These are phyloP conservation scores for Phytopythium ostracodes DNA, from an alignment of 352 stramenopile species.

Conservation along the genomic window DNA sequence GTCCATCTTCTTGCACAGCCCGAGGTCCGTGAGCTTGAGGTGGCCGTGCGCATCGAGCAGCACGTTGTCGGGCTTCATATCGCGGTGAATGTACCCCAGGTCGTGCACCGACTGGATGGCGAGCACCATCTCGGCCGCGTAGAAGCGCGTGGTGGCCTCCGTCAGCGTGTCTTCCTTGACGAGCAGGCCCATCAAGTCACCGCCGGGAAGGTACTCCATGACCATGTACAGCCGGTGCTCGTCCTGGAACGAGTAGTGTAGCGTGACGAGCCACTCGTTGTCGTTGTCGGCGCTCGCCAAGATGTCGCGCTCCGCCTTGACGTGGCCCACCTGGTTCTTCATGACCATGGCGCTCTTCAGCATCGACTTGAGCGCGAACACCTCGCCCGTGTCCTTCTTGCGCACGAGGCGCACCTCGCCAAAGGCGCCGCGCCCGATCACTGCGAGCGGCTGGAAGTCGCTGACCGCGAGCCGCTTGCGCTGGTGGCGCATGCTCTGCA, in stretches of 20 bases:
- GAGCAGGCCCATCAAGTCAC: conserved; percentile 99
- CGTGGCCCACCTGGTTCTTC: conserved; percentile 95
- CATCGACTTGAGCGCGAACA: conserved; percentile 92
- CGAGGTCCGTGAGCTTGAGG: conserved; percentile 99
- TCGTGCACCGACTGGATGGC: conserved; percentile 98
- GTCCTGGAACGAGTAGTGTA: conserved; percentile 98
- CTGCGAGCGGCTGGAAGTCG: conserved; percentile 96
- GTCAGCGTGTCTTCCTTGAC: conserved; percentile 98
- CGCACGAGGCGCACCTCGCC: conserved; percentile 94
- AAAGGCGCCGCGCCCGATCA: conserved; percentile 99
- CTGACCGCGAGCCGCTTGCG: conserved; percentile 75
- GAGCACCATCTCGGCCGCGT: conserved; percentile 97
- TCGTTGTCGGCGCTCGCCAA: conserved; percentile 92
- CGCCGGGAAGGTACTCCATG: conserved; percentile 99
- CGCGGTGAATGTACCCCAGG: conserved; percentile 98
- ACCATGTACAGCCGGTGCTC: conserved; percentile 89
- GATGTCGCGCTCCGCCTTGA: conserved; percentile 97
- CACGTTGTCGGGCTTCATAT: conserved; percentile 98
- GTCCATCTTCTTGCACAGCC: conserved; percentile 97
- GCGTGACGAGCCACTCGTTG: conserved; percentile 96
- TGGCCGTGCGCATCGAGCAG: conserved; percentile 97
- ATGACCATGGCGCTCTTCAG: conserved; percentile 89
- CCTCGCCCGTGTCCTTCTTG: conserved; percentile 78
- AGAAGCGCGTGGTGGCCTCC: conserved; percentile 90
- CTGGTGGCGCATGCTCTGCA: conserved; percentile 76